Evolutionary conservation across 768 basidiomycete species (phyloP).

Genomic region (Psilocybe cyanescens): DNA sequence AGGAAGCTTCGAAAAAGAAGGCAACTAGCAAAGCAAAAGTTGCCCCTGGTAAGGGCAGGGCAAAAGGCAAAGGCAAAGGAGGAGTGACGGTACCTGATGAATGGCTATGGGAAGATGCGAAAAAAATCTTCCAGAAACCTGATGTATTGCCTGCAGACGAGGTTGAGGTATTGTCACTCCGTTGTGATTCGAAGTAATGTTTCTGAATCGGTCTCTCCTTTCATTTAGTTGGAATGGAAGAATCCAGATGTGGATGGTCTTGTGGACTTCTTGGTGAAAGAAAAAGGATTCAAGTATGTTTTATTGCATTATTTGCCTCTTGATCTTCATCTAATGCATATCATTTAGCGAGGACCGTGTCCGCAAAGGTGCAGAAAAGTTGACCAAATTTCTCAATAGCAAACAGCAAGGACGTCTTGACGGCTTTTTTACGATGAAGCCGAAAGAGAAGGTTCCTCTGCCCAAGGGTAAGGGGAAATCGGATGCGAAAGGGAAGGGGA

Average conservation of each 20-base stretch:
- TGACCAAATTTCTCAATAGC: slow-evolving; percentile 80
- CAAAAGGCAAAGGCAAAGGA: slow-evolving; percentile 60
- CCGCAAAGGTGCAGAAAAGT: slow-evolving; percentile 92
- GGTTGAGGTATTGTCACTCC: slow-evolving; percentile 66
- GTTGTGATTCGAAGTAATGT: not conserved
- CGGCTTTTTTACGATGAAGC: slow-evolving; percentile 87
- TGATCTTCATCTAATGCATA: not conserved
- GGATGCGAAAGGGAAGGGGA: slow-evolving; percentile 35
- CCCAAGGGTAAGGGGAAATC: slow-evolving; percentile 26
- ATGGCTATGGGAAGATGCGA: slow-evolving; percentile 98
- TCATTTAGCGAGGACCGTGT: slow-evolving; percentile 90
- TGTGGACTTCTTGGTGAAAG: slow-evolving; percentile 88
- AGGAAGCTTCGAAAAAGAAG: slow-evolving; percentile 39
- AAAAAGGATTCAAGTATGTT: slow-evolving; percentile 96
- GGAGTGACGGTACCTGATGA: slow-evolving; percentile 87
- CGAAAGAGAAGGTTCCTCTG: slow-evolving; percentile 49
- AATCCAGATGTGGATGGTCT: slow-evolving; percentile 92
- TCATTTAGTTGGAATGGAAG: slow-evolving; percentile 86
- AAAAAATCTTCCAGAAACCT: slow-evolving; percentile 86
- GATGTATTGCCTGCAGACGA: slow-evolving; percentile 88
- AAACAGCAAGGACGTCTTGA: slow-evolving; percentile 98
- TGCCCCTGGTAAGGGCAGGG: slow-evolving; percentile 34
- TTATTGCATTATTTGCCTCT: not conserved
- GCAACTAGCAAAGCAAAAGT: slow-evolving; percentile 40
- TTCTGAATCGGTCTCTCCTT: not conserved